These are phyloP conservation scores for Mitragyna speciosa DNA, from an alignment of 257 asterid species.

Conservation along the genomic window DNA sequence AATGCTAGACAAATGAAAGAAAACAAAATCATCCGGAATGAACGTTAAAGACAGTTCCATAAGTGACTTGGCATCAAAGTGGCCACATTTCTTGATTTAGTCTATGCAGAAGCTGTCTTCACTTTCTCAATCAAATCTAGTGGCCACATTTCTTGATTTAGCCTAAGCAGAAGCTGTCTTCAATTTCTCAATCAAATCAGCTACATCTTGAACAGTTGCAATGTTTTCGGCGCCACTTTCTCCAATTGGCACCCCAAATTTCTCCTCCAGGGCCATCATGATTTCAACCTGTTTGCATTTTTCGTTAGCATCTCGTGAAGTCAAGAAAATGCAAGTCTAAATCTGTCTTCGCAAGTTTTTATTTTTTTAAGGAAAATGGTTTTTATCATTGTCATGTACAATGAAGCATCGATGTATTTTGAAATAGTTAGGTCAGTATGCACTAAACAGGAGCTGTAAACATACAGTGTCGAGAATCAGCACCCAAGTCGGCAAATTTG, in stretches of 20 bases:
- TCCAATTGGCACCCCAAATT: constrained; percentile 52
- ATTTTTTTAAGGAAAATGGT: no score
- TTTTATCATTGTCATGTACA: no score
- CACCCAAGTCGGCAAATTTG: constrained; percentile 55
- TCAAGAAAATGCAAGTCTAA: not conserved
- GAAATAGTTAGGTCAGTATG: no score
- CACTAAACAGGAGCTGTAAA: no score
- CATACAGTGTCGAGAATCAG: constrained; percentile 62
- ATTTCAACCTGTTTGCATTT: constrained; percentile 39
- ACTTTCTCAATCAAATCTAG: constrained; percentile 57
- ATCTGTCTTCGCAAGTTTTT: no score
- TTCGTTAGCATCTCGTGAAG: not conserved
- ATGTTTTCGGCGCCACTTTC: constrained; percentile 53
- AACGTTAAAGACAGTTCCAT: not conserved
- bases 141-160: not conserved
- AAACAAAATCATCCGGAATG: not conserved
- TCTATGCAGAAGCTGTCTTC: constrained; percentile 33
- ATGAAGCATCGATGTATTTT: no score
- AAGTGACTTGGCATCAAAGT: not conserved
- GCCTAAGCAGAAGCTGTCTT: constrained; percentile 32
- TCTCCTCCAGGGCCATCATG: constrained; percentile 59
- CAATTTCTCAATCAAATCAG: constrained; percentile 57
- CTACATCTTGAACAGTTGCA: constrained; percentile 64
- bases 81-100: not conserved
- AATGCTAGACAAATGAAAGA: not conserved